phyloP scores from a whole-genome alignment of 2,329 filamentous ascomycete species.

The Sarocladium kiliense region DNA sequence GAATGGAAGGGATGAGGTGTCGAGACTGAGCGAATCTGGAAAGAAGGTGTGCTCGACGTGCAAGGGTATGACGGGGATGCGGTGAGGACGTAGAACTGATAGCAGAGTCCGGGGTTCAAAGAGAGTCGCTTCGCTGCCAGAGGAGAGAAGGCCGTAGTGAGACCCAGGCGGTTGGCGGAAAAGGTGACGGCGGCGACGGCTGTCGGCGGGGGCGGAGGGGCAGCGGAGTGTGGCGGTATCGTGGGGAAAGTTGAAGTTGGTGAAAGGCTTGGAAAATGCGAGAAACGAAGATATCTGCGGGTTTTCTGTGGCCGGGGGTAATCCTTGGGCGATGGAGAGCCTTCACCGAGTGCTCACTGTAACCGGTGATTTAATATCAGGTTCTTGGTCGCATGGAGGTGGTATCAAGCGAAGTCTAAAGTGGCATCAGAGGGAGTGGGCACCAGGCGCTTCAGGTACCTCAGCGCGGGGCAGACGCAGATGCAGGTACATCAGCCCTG shows the following conservation, averaged over 20 bases:
- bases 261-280: not conserved
- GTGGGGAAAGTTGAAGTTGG: not conserved
- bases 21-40: not conserved
- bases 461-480: not conserved
- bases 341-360: not conserved
- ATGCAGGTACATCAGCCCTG: conserved; percentile 4
- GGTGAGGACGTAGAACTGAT: conserved; percentile 3
- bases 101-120: conserved; percentile 7
- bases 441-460: not conserved
- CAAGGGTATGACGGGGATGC: conserved; percentile 3
- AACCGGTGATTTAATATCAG: not conserved
- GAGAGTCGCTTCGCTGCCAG: not conserved
- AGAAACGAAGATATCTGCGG: no score
- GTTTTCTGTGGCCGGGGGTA: not conserved
- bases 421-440: not conserved
- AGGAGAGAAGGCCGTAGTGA: not conserved
- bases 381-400: not conserved
- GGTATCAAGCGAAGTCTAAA: not conserved
- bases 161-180: not conserved
- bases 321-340: not conserved
- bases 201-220: conserved; percentile 4
- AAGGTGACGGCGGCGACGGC: not conserved
- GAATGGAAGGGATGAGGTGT: not conserved
- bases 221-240: conserved; percentile 2
- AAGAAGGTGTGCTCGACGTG: not conserved